Percentiles rank a stretch among this genome's conserved stretches.
These are phyloP conservation scores for Phoma herbarum DNA, from an alignment of 2,329 filamentous ascomycete species.

Conservation along the genomic window DNA sequence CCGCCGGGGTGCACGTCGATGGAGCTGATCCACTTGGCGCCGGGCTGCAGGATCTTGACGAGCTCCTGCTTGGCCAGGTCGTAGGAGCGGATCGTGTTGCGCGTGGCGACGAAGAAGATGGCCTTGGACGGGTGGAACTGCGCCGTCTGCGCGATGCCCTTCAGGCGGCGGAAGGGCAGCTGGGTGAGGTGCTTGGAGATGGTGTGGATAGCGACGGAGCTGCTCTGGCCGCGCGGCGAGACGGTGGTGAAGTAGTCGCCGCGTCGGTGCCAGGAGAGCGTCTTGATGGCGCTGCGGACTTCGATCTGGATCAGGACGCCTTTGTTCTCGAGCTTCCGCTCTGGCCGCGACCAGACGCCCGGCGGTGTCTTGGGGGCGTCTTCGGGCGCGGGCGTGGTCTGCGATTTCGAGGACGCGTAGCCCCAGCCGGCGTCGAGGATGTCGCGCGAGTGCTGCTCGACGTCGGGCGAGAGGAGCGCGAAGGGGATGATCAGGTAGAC, in stretches of 20 bases:
- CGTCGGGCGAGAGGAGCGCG: constrained; percentile 73
- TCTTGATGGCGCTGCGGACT: constrained; percentile 82
- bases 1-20: constrained; percentile 94
- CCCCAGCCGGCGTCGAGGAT: constrained; percentile 91
- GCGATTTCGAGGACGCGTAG: constrained; percentile 75
- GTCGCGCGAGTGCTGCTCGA: constrained; percentile 77
- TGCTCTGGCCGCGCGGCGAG: constrained; percentile 78
- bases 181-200: constrained; percentile 94
- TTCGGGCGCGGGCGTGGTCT: constrained; percentile 59
- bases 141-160: constrained; percentile 82
- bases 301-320: constrained; percentile 83
- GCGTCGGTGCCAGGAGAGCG: constrained; percentile 90
- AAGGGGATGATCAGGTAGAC: constrained; percentile 81
- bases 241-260: constrained; percentile 96
- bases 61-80: constrained; percentile 91
- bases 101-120: constrained; percentile 94
- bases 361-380: constrained; percentile 75
- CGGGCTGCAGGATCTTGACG: constrained; percentile 91
- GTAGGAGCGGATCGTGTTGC: constrained; percentile 91
- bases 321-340: constrained; percentile 74
- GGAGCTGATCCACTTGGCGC: constrained; percentile 91
- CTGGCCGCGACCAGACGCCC: constrained; percentile 85
- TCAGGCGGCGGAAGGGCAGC: constrained; percentile 83
- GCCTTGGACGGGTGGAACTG: constrained; percentile 95
- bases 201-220: constrained; percentile 92